These are phyloP conservation scores for Ascosphaera aggregata DNA, from an alignment of 2,329 filamentous ascomycete species.

Conservation along the genomic window DNA sequence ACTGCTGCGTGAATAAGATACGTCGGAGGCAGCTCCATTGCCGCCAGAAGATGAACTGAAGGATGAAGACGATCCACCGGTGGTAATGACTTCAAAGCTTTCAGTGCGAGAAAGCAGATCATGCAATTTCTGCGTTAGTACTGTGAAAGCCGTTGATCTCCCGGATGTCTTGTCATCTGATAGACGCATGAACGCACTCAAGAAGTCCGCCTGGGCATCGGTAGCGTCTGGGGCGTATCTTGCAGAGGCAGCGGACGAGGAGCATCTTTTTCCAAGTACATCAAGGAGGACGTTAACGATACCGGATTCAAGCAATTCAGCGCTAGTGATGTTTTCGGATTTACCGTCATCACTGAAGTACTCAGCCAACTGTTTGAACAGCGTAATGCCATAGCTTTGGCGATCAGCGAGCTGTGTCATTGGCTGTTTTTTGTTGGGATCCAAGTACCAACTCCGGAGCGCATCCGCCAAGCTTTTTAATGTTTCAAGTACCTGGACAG, in stretches of 20 bases:
- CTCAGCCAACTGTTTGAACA: slow-evolving; percentile 54
- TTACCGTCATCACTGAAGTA: slow-evolving; percentile 69
- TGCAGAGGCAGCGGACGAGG: slow-evolving; percentile 3
- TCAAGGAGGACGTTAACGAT: slow-evolving; percentile 66
- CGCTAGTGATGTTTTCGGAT: slow-evolving; percentile 82
- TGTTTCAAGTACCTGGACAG: slow-evolving; percentile 47
- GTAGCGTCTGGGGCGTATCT: not conserved
- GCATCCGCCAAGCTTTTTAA: slow-evolving; percentile 49
- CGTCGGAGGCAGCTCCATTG: not conserved
- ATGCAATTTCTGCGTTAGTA: slow-evolving; percentile 82
- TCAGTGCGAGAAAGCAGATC: slow-evolving; percentile 90
- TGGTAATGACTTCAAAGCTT: slow-evolving; percentile 92
- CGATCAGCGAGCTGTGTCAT: not conserved
- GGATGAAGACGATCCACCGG: slow-evolving; percentile 79
- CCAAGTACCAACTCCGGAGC: slow-evolving; percentile 48
- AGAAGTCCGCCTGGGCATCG: slow-evolving; percentile 56
- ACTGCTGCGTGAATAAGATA: slow-evolving; percentile 41
- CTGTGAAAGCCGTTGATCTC: slow-evolving; percentile 63
- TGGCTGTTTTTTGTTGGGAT: slow-evolving; percentile 8
- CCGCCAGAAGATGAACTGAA: slow-evolving; percentile 28
- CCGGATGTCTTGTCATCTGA: slow-evolving; percentile 26
- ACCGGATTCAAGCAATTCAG: slow-evolving; percentile 75
- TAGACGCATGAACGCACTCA: slow-evolving; percentile 72
- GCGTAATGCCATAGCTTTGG: slow-evolving; percentile 27
- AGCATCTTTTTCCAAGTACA: slow-evolving; percentile 41